A percentile compares a stretch with the other conserved stretches of the same genome.
These are phyloP conservation scores for Calonectria leucothoes DNA, from an alignment of 2,329 filamentous ascomycete species.

Conservation along the genomic window DNA sequence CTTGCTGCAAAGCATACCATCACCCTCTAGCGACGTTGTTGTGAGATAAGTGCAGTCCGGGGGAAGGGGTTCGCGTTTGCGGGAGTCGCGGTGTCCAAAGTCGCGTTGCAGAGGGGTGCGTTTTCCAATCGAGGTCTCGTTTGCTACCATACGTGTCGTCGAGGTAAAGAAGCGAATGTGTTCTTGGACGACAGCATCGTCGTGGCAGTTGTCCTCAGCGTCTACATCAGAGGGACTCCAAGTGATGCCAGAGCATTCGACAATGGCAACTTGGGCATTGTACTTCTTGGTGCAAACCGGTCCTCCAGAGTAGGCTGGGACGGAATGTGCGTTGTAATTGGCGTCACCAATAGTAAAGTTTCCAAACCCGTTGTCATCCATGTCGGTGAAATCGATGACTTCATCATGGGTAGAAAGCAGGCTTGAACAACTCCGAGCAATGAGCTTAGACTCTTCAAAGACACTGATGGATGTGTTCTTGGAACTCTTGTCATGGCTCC, in stretches of 20 bases:
- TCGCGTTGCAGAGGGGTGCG: not conserved
- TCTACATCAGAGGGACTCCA: not conserved
- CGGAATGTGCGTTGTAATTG: not conserved
- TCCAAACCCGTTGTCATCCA: not conserved
- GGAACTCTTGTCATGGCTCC: not conserved
- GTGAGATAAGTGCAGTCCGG: not conserved
- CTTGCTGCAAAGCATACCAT: not conserved
- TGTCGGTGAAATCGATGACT: not conserved
- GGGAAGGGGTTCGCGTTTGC: not conserved
- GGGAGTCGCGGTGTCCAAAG: not conserved
- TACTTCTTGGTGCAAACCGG: conserved; percentile 4
- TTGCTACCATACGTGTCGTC: not conserved
- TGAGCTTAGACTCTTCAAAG: not conserved
- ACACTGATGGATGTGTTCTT: not conserved
- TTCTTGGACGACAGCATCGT: not conserved
- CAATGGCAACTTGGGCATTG: not conserved
- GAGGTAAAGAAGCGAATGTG: not conserved
- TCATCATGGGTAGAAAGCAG: not conserved
- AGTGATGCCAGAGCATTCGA: not conserved
- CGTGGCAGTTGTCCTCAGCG: not conserved
- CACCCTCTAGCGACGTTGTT: not conserved
- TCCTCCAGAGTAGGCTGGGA: not conserved
- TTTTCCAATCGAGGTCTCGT: not conserved
- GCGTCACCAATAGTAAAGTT: not conserved
- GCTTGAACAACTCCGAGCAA: not conserved